These are phyloP conservation scores for Nakazawaea ernobii DNA, from an alignment of 805 yeast species.

Conservation along the genomic window DNA sequence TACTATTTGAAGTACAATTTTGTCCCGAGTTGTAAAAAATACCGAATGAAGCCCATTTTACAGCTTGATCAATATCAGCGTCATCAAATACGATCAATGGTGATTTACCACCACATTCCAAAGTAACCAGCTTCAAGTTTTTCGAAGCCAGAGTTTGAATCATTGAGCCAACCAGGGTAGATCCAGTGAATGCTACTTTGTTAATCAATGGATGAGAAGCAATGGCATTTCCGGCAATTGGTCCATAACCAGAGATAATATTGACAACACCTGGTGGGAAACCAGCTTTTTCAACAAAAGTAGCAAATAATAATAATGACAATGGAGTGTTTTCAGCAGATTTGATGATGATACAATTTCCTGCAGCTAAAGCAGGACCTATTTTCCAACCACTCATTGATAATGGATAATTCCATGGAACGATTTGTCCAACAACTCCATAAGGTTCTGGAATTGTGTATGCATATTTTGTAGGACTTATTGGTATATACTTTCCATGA, in stretches of 20 bases:
- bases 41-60: constrained; percentile 63
- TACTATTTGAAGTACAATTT: constrained; percentile 62
- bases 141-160: constrained; percentile 57
- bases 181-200: constrained; percentile 62
- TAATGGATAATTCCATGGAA: constrained; percentile 71
- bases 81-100: constrained; percentile 59
- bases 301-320: constrained; percentile 57
- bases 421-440: constrained; percentile 63
- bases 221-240: constrained; percentile 62
- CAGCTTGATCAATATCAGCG: constrained; percentile 61
- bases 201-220: constrained; percentile 53
- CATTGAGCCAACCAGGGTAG: constrained; percentile 60
- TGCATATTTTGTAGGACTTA: constrained; percentile 44
- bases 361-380: constrained; percentile 79
- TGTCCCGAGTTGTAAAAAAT: constrained; percentile 63
- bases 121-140: constrained; percentile 57
- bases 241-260: constrained; percentile 65
- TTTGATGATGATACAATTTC: constrained; percentile 67
- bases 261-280: constrained; percentile 75
- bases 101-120: constrained; percentile 73
- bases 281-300: constrained; percentile 56
- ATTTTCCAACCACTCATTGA: constrained; percentile 76
- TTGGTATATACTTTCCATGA: constrained; percentile 34
- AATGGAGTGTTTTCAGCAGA: constrained; percentile 75
- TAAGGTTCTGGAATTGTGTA: constrained; percentile 65